Percentiles rank a stretch among this genome's conserved stretches.
phyloP scores from a whole-genome alignment of 257 asterid species.

The Ilex aquifolium region DNA sequence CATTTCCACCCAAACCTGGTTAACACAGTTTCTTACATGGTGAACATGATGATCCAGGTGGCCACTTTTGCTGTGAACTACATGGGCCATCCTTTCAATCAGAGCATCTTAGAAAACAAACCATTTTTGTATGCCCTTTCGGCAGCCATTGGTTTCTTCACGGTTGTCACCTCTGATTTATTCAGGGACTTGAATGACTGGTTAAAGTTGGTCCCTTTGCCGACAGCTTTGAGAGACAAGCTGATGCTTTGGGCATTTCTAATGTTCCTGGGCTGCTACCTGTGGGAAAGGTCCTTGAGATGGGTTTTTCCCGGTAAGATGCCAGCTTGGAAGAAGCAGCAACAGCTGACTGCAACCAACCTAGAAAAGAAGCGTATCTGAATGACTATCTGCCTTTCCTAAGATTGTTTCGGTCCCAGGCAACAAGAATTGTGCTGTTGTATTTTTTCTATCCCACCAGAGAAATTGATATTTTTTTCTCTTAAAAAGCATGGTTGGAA shows the following conservation, averaged over 20 bases:
- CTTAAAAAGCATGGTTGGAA: too few relatives aligned
- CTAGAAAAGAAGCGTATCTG: constrained; percentile 44
- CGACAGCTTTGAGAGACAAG: constrained; percentile 71
- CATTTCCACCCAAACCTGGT: constrained; percentile 87
- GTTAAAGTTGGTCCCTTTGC: constrained; percentile 83
- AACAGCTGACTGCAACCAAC: constrained; percentile 45
- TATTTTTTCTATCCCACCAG: too few relatives aligned
- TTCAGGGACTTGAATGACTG: constrained; percentile 81
- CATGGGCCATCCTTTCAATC: constrained; percentile 98
- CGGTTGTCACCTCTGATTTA: constrained; percentile 73
- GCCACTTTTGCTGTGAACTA: constrained; percentile 99
- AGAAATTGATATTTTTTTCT: too few relatives aligned
- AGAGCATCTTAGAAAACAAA: constrained; percentile 80
- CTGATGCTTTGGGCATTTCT: constrained; percentile 69
- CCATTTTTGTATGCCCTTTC: constrained; percentile 67
- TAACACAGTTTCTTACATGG: constrained; percentile 97
- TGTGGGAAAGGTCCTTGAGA: constrained; percentile 80
- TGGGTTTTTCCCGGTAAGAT: constrained; percentile 94
- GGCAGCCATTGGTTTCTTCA: constrained; percentile 74
- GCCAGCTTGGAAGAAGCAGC: constrained; percentile 91
- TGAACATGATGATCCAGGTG: constrained; percentile 92
- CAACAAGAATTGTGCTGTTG: too few relatives aligned
- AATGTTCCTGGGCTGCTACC: constrained; percentile 55
- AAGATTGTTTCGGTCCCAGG: too few relatives aligned
- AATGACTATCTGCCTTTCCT: neutral